Evolutionary conservation across 768 basidiomycete genomes (phyloP).

Genomic region (Rossbeevera mucosa): DNA sequence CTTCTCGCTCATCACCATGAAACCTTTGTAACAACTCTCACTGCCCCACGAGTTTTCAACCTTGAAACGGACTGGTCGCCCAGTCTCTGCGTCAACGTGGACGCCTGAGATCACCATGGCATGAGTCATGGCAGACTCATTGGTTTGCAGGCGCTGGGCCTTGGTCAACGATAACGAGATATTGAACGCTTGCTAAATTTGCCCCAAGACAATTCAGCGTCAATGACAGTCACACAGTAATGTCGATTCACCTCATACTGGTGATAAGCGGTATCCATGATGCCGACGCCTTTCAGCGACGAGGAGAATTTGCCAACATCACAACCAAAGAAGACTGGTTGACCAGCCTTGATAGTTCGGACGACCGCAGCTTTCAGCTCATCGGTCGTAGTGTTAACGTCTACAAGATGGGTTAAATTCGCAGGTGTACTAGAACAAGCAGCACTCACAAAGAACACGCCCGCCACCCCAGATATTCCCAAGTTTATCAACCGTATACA

Average conservation of each 20-base stretch:
- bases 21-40: slow-evolving; percentile 73
- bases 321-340: slow-evolving; percentile 93
- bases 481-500: slow-evolving; percentile 90
- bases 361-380: slow-evolving; percentile 81
- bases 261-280: slow-evolving; percentile 83
- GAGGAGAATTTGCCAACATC: slow-evolving; percentile 90
- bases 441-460: slow-evolving; percentile 68
- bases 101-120: slow-evolving; percentile 86
- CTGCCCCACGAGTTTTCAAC: slow-evolving; percentile 97
- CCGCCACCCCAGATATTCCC: slow-evolving; percentile 91
- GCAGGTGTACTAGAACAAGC: background rate
- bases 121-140: slow-evolving; percentile 91
- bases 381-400: slow-evolving; percentile 84
- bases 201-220: slow-evolving; percentile 3
- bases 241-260: slow-evolving; percentile 61
- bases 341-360: slow-evolving; percentile 80
- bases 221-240: background rate
- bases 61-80: slow-evolving; percentile 84
- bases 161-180: slow-evolving; percentile 78
- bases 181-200: slow-evolving; percentile 68
- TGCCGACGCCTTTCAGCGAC: slow-evolving; percentile 48
- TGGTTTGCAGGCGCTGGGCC: slow-evolving; percentile 74
- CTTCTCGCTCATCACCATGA: slow-evolving; percentile 84
- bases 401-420: slow-evolving; percentile 34
- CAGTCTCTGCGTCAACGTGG: slow-evolving; percentile 66